These are phyloP conservation scores for Sordariomycetes sp. DNA, from an alignment of 2,329 filamentous ascomycete species.

Conservation along the genomic window DNA sequence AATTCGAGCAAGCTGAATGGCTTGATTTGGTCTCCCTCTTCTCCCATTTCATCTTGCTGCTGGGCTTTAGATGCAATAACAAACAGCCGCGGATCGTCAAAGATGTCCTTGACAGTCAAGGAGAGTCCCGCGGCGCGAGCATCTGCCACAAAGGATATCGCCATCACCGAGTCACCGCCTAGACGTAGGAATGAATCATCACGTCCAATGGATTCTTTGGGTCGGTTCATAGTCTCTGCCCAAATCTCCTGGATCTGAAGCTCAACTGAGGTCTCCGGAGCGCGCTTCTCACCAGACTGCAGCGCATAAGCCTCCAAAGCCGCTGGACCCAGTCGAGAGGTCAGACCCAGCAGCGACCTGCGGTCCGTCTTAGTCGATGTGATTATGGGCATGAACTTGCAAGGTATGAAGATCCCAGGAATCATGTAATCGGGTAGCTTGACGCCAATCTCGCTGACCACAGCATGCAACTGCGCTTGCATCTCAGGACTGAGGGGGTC, in stretches of 20 bases:
- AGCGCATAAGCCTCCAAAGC: neutral
- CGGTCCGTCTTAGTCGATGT: slow-evolving; percentile 9
- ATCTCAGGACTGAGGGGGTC: neutral
- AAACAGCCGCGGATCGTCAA: slow-evolving; percentile 7
- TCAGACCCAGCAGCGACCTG: slow-evolving; percentile 1
- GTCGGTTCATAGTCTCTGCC: slow-evolving; percentile 1
- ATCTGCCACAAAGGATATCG: slow-evolving; percentile 5
- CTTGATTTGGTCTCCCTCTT: neutral
- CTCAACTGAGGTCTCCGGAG: slow-evolving; percentile 21
- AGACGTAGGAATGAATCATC: slow-evolving; percentile 7
- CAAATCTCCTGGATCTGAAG: slow-evolving; percentile 13
- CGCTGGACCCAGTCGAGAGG: neutral
- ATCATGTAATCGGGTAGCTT: slow-evolving; percentile 11
- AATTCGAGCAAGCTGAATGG: no score
- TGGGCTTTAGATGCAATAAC: slow-evolving; percentile 1
- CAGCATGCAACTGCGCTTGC: neutral
- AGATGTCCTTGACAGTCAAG: slow-evolving; percentile 7
- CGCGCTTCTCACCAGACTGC: slow-evolving; percentile 13
- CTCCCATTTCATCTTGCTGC: neutral
- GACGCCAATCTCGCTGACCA: neutral
- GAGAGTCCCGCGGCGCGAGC: neutral
- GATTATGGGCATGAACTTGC: slow-evolving; percentile 9
- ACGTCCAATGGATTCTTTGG: slow-evolving; percentile 3
- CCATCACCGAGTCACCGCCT: slow-evolving; percentile 9
- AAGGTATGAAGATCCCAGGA: slow-evolving; percentile 10